Evolutionary conservation across 352 stramenopile species (phyloP).

Genomic region (Phytophthora meadii): DNA sequence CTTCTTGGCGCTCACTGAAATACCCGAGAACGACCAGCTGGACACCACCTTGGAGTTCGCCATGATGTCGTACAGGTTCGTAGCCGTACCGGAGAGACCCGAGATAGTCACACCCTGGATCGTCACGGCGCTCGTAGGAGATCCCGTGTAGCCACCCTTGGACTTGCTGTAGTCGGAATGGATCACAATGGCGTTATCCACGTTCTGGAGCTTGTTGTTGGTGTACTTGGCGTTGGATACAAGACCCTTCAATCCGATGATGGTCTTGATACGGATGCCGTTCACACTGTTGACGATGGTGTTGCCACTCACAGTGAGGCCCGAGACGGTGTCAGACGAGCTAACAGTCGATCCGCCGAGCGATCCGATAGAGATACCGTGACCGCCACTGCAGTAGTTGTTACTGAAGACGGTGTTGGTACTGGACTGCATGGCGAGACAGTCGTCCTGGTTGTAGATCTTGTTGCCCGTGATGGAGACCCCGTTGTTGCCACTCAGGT

Average conservation of each 20-base stretch:
- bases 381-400: slow-evolving; percentile 18
- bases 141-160: slow-evolving; percentile 32
- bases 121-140: slow-evolving; percentile 10
- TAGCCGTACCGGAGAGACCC: slow-evolving; percentile 24
- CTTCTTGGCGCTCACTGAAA: neutral
- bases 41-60: slow-evolving; percentile 32
- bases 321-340: slow-evolving; percentile 24
- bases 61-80: slow-evolving; percentile 34
- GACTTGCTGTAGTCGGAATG: slow-evolving; percentile 32
- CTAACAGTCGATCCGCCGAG: slow-evolving; percentile 26
- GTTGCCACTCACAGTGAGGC: slow-evolving; percentile 31
- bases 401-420: slow-evolving; percentile 28
- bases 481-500: slow-evolving; percentile 9
- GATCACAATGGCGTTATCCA: slow-evolving; percentile 22
- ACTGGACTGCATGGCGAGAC: slow-evolving; percentile 23
- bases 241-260: slow-evolving; percentile 27
- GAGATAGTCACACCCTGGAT: slow-evolving; percentile 13
- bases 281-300: slow-evolving; percentile 36
- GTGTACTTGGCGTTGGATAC: slow-evolving; percentile 22
- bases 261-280: slow-evolving; percentile 26
- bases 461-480: slow-evolving; percentile 20
- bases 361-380: slow-evolving; percentile 46
- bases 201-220: slow-evolving; percentile 28
- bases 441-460: slow-evolving; percentile 29
- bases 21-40: slow-evolving; percentile 11